Evolutionary conservation across 495 filamentous ascomycete species (phyloP), one percentile per base, ranked within the genome.

Genomic region (Penicillium soppii): DNA sequence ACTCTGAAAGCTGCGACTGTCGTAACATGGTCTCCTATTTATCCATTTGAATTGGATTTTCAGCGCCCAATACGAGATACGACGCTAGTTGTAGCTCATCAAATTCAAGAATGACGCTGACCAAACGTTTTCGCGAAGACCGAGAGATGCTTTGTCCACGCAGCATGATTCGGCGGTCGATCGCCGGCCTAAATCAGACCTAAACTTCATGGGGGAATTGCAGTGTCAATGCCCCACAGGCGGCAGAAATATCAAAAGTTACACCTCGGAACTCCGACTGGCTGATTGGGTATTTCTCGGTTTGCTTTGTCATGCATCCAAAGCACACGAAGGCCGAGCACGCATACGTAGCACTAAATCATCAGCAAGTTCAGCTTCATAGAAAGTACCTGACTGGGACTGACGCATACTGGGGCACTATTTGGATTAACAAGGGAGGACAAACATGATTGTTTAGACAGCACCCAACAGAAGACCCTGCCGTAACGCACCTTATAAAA

Each of bases 81-180:
- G 21, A 37, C 22, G n/a, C 45, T 37, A 15, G 9, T 21, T 19
- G 1, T 12, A 25, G n/a, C 17, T 38, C 2, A 4, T 37, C 7
- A 23, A 22, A 21, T 15, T 23, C 45, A 38, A 30, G 16, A 43
- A 43, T 4, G 17, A 9, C 2, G 27, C 21, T 17, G 32, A n/a
- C 57, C 57, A 60, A 40, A 49, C 47, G 44, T 22, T 9, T 29
- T 20, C 5, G 7, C 3, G 49, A 57, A 52, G 46, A 17, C 25
- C 46, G 17, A 4, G 41, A 33, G 39, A 63, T 63, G 60, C 4
- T n/a, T 23, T 4, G 8, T n/a, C n/a, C n/a, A n/a, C n/a, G 13
- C 12, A 10, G 12, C 39, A 7, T 54, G 57, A 60, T 63, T 62
- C 42, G 59, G 22, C 20, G 19, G 56, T 12, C 25, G 46, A 53